phyloP scores from a whole-genome alignment of 805 yeast species.

The Wickerhamiella bombiphila region DNA sequence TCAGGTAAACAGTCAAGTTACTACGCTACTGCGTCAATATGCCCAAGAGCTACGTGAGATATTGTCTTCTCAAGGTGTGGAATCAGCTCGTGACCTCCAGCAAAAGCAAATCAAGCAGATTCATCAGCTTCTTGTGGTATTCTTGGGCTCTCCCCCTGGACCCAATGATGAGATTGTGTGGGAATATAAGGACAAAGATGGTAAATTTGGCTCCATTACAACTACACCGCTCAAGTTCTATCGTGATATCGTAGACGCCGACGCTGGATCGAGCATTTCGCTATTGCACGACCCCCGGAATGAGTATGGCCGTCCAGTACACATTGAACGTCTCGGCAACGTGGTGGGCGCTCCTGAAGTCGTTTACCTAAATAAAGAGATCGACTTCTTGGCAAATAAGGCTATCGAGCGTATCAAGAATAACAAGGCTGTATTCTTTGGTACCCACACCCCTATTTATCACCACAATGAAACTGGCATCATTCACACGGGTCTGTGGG shows the following conservation, averaged over 20 bases:
- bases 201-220: conserved; percentile 29
- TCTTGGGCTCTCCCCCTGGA: conserved; percentile 67
- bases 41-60: conserved; percentile 53
- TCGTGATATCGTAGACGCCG: conserved; percentile 36
- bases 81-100: conserved; percentile 29
- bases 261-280: conserved; percentile 42
- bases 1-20: conserved; percentile 44
- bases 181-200: conserved; percentile 66
- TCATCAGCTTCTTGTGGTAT: conserved; percentile 49
- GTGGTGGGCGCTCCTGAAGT: conserved; percentile 57
- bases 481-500: conserved; percentile 55
- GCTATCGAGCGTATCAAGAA: conserved; percentile 55
- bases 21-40: conserved; percentile 61
- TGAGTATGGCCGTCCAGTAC: conserved; percentile 43
- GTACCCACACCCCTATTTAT: conserved; percentile 77
- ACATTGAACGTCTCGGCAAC: conserved; percentile 64
- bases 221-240: conserved; percentile 57
- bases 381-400: conserved; percentile 40
- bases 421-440: conserved; percentile 74
- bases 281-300: conserved; percentile 76
- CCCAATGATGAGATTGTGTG: conserved; percentile 53
- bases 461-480: conserved; percentile 49
- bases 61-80: conserved; percentile 26
- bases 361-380: conserved; percentile 53
- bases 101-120: conserved; percentile 38